A percentile compares a stretch with the other conserved stretches of the same genome.
Evolutionary conservation across 371 early-diverging fungal species (phyloP).

Genomic region (Chytridium lagenaria): DNA sequence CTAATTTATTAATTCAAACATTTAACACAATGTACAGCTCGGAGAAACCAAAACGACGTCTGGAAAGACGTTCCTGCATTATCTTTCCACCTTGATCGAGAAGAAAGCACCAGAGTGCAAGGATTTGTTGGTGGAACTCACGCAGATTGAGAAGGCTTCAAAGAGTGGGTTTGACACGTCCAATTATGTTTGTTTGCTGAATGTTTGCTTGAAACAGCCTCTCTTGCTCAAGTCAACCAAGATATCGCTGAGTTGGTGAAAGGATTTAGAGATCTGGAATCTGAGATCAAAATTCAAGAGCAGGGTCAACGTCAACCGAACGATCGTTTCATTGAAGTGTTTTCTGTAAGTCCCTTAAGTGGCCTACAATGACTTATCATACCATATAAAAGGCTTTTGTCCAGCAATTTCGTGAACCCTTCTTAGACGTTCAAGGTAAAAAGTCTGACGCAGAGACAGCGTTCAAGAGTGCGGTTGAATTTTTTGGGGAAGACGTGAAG

Average conservation of each 20-base stretch:
- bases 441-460: slow-evolving; percentile 37
- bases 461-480: slow-evolving; percentile 40
- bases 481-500: slow-evolving; percentile 46
- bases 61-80: slow-evolving; percentile 55
- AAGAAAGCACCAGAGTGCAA: slow-evolving; percentile 57
- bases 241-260: slow-evolving; percentile 33
- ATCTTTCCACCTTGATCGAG: slow-evolving; percentile 55
- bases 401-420: slow-evolving; percentile 23
- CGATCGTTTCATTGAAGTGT: slow-evolving; percentile 16
- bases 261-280: slow-evolving; percentile 27
- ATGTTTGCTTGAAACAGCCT: slow-evolving; percentile 17
- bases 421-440: slow-evolving; percentile 21
- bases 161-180: slow-evolving; percentile 18
- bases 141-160: slow-evolving; percentile 18
- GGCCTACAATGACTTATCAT: too few species aligned
- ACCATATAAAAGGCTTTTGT: slow-evolving; percentile 5
- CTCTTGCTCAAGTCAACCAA: slow-evolving; percentile 24
- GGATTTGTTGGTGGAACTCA: slow-evolving; percentile 14
- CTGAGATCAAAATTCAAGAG: slow-evolving; percentile 23
- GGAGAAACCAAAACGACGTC: slow-evolving; percentile 60
- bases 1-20: too few species aligned
- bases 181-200: not conserved
- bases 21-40: slow-evolving; percentile 39
- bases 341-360: slow-evolving; percentile 6
- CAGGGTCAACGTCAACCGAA: not conserved